These are phyloP conservation scores for Shiraia sp. DNA, from an alignment of 2,329 filamentous ascomycete genomes.

Conservation along the genomic window DNA sequence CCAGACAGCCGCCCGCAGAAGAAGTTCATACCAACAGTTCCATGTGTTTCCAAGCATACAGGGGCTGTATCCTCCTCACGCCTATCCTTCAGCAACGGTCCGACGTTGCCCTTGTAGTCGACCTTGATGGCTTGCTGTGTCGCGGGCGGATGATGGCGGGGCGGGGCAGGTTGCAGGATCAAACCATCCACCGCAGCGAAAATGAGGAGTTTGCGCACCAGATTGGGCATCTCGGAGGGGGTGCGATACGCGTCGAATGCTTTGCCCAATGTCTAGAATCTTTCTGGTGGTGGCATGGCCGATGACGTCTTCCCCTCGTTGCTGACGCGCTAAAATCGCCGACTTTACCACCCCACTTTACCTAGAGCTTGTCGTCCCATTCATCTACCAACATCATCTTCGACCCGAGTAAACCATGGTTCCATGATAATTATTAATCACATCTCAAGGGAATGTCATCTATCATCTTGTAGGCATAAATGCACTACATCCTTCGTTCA, in stretches of 20 bases:
- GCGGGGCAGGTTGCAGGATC: conserved; percentile 72
- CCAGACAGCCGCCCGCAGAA: neutral
- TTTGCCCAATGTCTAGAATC: too few relatives aligned
- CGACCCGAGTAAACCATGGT: too few relatives aligned
- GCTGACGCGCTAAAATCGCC: too few relatives aligned
- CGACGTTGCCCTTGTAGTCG: conserved; percentile 67
- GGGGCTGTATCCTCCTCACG: conserved; percentile 44
- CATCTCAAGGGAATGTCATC: too few relatives aligned
- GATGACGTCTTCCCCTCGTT: too few relatives aligned
- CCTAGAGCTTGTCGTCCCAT: too few relatives aligned
- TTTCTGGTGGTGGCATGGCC: too few relatives aligned
- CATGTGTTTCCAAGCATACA: conserved; percentile 51
- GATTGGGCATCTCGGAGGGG: conserved; percentile 64
- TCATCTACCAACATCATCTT: too few relatives aligned
- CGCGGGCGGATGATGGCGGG: conserved; percentile 58
- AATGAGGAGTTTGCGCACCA: conserved; percentile 79
- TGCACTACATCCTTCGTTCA: too few relatives aligned
- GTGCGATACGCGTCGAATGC: conserved; percentile 3
- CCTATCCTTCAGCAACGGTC: conserved; percentile 49
- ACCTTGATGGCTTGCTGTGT: conserved; percentile 66
- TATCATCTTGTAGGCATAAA: too few relatives aligned
- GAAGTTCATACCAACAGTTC: conserved; percentile 58
- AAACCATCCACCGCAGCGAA: conserved; percentile 82
- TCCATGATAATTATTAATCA: too few relatives aligned
- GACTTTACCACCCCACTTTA: neutral